These are phyloP conservation scores for Oryza punctata DNA, from an alignment of 176 grass and related monocot genomes.

Conservation along the genomic window DNA sequence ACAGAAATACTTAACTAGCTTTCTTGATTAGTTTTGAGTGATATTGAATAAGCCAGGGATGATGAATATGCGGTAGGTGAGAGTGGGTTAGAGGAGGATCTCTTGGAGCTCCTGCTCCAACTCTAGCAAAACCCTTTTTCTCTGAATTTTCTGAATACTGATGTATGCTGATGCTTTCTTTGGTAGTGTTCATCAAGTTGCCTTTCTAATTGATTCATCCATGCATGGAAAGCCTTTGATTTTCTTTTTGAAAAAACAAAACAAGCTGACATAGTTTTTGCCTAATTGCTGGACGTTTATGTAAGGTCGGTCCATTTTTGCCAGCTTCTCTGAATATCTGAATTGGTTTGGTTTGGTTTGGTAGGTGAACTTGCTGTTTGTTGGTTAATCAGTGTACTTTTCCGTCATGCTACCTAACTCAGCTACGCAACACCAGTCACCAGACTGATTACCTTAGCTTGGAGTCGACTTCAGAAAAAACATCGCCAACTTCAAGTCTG, in stretches of 20 bases:
- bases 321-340: not conserved
- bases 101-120: not conserved
- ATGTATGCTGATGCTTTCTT: not conserved
- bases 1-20: not conserved
- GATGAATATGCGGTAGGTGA: conserved; percentile 20
- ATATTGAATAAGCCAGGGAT: not conserved
- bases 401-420: not conserved
- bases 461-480: not conserved
- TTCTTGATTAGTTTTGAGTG: not conserved
- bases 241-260: not conserved
- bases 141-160: not conserved
- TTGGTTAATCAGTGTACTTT: not conserved
- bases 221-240: not conserved
- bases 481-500: not conserved
- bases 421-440: not conserved
- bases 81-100: conserved; percentile 22
- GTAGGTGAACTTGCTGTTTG: conserved; percentile 27
- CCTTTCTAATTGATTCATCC: not conserved
- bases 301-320: not conserved
- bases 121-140: not conserved
- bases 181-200: not conserved
- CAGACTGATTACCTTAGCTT: conserved; percentile 9
- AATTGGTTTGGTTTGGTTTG: not conserved
- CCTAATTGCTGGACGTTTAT: not conserved
- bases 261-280: not conserved